A percentile compares a stretch with the other conserved stretches of the same genome.
These are phyloP conservation scores for Quercus mongolica DNA, from an alignment of 306 rosid genomes.

Conservation along the genomic window DNA sequence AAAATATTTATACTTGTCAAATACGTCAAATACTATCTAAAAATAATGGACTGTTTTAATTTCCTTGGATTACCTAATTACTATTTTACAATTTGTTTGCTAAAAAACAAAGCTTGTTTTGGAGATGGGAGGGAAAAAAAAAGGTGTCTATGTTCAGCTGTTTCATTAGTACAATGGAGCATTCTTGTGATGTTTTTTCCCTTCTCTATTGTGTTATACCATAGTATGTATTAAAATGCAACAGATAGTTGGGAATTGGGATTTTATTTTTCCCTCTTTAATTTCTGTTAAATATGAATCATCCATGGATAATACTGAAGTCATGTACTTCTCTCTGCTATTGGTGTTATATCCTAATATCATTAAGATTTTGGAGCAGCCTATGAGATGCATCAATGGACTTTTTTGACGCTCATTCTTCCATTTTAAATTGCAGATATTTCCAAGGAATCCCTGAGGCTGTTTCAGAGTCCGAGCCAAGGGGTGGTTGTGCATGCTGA, in stretches of 20 bases:
- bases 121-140: too few species aligned
- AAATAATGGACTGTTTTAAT: too few species aligned
- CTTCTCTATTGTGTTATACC: neutral
- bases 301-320: neutral
- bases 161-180: neutral
- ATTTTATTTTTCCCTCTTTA: neutral
- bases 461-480: conserved; percentile 66
- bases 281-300: neutral
- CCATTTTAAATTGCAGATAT: conserved; percentile 54
- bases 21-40: too few species aligned
- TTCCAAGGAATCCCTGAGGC: conserved; percentile 92
- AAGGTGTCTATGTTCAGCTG: too few species aligned
- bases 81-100: too few species aligned
- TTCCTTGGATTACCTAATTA: too few species aligned
- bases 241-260: neutral
- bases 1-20: neutral
- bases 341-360: neutral
- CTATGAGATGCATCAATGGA: neutral
- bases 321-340: neutral
- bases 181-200: neutral
- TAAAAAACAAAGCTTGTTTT: too few species aligned
- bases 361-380: neutral
- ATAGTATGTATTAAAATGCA: neutral
- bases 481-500: conserved; percentile 94
- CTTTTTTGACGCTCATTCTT: neutral